Evolutionary conservation across 768 basidiomycete species (phyloP), one percentile per base, ranked within the genome.

Genomic region (Lyophyllum semitale): DNA sequence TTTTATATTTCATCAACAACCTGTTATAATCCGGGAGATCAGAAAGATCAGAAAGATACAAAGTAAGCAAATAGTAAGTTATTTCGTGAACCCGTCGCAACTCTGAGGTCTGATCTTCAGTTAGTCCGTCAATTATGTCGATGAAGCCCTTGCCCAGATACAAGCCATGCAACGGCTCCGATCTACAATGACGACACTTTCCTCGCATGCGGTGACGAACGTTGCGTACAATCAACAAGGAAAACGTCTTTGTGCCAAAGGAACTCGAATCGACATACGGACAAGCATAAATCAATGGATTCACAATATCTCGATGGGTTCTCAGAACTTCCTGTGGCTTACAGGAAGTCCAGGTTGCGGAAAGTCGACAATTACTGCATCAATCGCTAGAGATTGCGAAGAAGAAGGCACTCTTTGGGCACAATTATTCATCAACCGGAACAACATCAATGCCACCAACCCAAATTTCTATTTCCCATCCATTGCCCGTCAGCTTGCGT

Each of bases 401-500:
- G 41, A 49, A 23, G 2, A 18, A 13, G 38, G 45, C 8, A 48
- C 56, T 15, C 44, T 64, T 20, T 60, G 60, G 58, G 59, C 55
- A 7, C 59, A 60, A 22, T 54, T 50, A 23, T 60, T 59, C 50
- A 61, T 61, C 38, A 55, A 61, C 32, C 42, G 49, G 15, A 57
- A 62, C 33, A 55, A 58, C 20, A 38, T 33, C 13, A 52, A 58
- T 11, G 60, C 59, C 2, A 60, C 55, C 12, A 42, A 64, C 26
- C 60, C 60, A 3, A 54, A 52, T 20, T 42, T 49, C 4, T 62
- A 62, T 27, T 62, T 61, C 32, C 63, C 60, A 22, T 58, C 63
- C 11, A 59, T 61, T 32, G 63, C 63, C n/a, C 53, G 58, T 2
- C 58, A 64, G 30, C 26, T 64, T 27, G 53, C 57, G 0, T 26